phyloP scores from a whole-genome alignment of 2,329 filamentous ascomycete genomes.

The Domatiomyces catenatus region DNA sequence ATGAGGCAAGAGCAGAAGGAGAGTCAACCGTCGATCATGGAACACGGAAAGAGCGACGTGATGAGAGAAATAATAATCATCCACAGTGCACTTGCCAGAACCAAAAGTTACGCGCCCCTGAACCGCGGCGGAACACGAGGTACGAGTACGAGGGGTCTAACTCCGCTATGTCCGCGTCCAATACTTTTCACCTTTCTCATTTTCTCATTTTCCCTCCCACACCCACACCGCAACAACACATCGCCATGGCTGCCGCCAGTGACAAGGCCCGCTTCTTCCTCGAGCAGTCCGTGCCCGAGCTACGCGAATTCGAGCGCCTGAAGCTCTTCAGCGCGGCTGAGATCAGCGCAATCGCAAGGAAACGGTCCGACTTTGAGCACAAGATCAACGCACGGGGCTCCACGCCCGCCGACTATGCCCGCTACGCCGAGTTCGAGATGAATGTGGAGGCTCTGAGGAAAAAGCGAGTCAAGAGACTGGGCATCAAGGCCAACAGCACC shows the following conservation, averaged over 20 bases:
- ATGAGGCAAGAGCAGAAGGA: conserved; percentile 6
- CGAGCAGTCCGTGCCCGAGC: conserved; percentile 79
- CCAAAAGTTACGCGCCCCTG: conserved; percentile 3
- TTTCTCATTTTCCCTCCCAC: background rate
- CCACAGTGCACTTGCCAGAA: background rate
- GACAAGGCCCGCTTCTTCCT: conserved; percentile 94
- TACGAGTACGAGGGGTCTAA: background rate
- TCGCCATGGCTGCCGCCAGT: conserved; percentile 60
- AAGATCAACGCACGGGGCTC: conserved; percentile 69
- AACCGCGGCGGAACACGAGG: conserved; percentile 1
- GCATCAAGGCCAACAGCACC: conserved; percentile 46
- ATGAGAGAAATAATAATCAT: conserved; percentile 3
- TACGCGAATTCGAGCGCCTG: conserved; percentile 84
- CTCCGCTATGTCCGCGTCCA: background rate
- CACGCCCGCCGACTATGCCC: conserved; percentile 61
- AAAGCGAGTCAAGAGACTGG: conserved; percentile 69
- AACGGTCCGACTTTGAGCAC: conserved; percentile 87
- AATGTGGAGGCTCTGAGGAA: conserved; percentile 57
- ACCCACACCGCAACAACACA: conserved; percentile 1
- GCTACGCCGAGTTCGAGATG: conserved; percentile 62
- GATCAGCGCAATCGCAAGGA: conserved; percentile 74
- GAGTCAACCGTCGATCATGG: conserved; percentile 1
- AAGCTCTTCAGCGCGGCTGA: conserved; percentile 83
- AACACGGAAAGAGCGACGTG: conserved; percentile 8
- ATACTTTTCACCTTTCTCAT: background rate